phyloP scores from a whole-genome alignment of 106 monocot species.

The Allium sativum region DNA sequence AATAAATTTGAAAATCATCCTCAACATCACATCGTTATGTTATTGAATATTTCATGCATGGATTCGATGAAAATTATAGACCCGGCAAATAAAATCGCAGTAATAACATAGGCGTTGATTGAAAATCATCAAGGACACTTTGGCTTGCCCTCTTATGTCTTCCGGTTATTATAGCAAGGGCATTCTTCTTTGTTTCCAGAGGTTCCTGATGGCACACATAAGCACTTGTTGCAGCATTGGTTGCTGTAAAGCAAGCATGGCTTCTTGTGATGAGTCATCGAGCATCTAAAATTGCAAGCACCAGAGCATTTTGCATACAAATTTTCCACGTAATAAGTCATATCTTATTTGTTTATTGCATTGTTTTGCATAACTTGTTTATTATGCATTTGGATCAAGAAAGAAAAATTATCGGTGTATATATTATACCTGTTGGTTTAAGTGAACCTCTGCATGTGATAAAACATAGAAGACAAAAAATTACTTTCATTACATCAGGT shows the following conservation, averaged over 20 bases:
- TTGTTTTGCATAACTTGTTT: no score
- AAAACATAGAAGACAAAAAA: not conserved
- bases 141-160: slow-evolving; percentile 36
- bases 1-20: no score
- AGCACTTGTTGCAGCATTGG: slow-evolving; percentile 29
- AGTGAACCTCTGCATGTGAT: slow-evolving; percentile 9
- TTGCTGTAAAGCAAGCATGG: slow-evolving; percentile 40
- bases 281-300: slow-evolving; percentile 10
- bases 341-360: no score
- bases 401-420: no score
- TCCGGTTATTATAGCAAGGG: slow-evolving; percentile 61
- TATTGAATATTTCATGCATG: no score
- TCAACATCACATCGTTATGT: no score
- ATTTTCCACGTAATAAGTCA: not conserved
- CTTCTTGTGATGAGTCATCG: slow-evolving; percentile 26
- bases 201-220: slow-evolving; percentile 35
- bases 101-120: no score
- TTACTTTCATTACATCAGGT: no score
- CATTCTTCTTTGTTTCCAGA: slow-evolving; percentile 46
- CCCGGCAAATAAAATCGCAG: no score
- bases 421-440: slow-evolving; percentile 1
- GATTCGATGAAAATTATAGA: no score
- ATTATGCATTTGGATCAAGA: no score
- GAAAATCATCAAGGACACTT: slow-evolving; percentile 32
- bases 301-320: slow-evolving; percentile 7